Percentiles rank a stretch among this genome's conserved stretches.
These are phyloP conservation scores for Volvariella surrecta DNA, from an alignment of 1,284 basidiomycete species.

Conservation along the genomic window DNA sequence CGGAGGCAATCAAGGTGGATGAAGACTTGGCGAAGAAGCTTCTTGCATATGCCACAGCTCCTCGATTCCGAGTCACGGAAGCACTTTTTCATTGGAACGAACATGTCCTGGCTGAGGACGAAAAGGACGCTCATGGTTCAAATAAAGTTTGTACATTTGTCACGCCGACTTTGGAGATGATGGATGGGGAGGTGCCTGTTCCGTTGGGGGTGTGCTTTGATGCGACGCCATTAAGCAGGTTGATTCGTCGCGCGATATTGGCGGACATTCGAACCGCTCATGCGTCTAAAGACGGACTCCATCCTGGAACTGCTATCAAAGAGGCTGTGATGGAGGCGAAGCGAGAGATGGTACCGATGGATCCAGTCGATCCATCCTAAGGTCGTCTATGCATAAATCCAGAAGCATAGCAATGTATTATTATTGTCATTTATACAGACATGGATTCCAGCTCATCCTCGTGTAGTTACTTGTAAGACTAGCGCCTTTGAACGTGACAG, in stretches of 20 bases:
- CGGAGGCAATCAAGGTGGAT: slow-evolving; percentile 1
- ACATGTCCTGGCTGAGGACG: slow-evolving; percentile 5
- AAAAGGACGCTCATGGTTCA: neutral
- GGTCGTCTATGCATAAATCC: no score
- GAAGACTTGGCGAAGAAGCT: slow-evolving; percentile 9
- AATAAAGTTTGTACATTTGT: neutral
- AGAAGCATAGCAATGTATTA: no score
- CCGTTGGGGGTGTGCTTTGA: slow-evolving; percentile 9
- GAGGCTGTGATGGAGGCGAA: neutral
- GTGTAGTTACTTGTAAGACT: no score
- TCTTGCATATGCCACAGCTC: slow-evolving; percentile 5
- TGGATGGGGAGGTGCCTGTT: slow-evolving; percentile 11
- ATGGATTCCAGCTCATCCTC: no score
- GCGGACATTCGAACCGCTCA: slow-evolving; percentile 6
- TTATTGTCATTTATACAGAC: no score
- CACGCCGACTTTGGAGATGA: slow-evolving; percentile 13
- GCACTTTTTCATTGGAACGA: neutral
- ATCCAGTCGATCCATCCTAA: no score
- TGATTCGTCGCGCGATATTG: slow-evolving; percentile 12
- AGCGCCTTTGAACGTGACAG: no score
- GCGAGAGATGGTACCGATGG: neutral
- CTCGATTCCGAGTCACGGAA: slow-evolving; percentile 6
- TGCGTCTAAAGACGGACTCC: neutral
- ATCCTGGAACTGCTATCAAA: neutral
- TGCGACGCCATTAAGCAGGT: slow-evolving; percentile 13